phyloP scores from a whole-genome alignment of 805 yeast genomes.

The Yarrowia sp. region DNA sequence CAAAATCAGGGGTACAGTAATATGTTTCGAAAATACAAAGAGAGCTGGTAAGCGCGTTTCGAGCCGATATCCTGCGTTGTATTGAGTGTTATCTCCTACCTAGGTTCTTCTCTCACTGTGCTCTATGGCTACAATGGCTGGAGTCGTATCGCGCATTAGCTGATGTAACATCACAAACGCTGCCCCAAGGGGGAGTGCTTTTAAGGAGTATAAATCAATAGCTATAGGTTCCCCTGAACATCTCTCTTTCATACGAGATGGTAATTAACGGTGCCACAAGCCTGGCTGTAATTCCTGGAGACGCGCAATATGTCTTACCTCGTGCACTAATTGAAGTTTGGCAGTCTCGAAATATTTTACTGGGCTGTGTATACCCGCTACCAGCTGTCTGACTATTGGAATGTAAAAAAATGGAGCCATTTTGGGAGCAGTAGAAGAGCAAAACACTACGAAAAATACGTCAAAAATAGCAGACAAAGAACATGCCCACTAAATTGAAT shows the following conservation, averaged over 20 bases:
- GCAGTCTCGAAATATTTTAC: not conserved
- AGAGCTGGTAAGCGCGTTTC: not conserved
- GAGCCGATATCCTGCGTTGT: not conserved
- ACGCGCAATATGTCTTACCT: not conserved
- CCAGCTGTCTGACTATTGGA: not conserved
- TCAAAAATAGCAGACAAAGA: not conserved
- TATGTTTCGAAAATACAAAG: not conserved
- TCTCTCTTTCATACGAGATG: not conserved
- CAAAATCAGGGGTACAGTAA: not conserved
- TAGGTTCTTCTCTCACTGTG: too few species aligned
- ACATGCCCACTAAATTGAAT: not conserved
- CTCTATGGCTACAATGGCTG: too few species aligned
- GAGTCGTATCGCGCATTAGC: too few species aligned
- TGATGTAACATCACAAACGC: not conserved
- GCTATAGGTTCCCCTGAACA: not conserved
- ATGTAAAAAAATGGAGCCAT: not conserved
- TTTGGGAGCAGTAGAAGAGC: not conserved
- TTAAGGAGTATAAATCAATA: not conserved
- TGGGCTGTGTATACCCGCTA: constrained; percentile 14
- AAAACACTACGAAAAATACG: not conserved
- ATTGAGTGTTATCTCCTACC: not conserved
- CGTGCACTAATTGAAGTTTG: not conserved
- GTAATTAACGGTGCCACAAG: not conserved
- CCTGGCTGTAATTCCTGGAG: not conserved
- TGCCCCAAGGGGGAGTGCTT: not conserved